A percentile compares a stretch with the other conserved stretches of the same genome.
Evolutionary conservation across 2,329 filamentous ascomycete species (phyloP).

Genomic region (Lithohypha guttulata): DNA sequence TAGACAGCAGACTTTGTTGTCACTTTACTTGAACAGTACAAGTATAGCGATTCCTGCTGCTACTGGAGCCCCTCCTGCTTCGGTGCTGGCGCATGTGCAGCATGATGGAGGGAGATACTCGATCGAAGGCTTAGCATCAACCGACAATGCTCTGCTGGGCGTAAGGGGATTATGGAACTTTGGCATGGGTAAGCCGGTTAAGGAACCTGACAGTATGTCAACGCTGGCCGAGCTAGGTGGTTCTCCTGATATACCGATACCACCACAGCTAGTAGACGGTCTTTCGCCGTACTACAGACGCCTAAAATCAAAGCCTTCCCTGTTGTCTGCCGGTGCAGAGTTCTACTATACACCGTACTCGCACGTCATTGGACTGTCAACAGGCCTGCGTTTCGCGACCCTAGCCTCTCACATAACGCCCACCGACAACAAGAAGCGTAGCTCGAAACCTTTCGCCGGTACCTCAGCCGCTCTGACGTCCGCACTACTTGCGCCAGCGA

Average conservation of each 20-base stretch:
- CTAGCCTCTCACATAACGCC: constrained; percentile 33
- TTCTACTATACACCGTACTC: constrained; percentile 93
- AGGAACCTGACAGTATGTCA: background rate
- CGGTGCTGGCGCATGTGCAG: constrained; percentile 35
- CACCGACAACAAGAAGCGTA: constrained; percentile 8
- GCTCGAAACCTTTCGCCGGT: constrained; percentile 18
- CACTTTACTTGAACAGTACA: constrained; percentile 49
- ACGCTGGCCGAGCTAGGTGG: constrained; percentile 15
- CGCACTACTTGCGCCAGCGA: constrained; percentile 20
- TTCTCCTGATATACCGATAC: constrained; percentile 15
- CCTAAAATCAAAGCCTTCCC: constrained; percentile 37
- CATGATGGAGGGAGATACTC: constrained; percentile 82
- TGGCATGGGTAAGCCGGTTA: constrained; percentile 49
- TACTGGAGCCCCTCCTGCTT: constrained; percentile 39
- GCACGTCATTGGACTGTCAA: constrained; percentile 82
- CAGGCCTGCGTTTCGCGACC: constrained; percentile 82
- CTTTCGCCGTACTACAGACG: constrained; percentile 12
- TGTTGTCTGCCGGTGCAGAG: constrained; percentile 84
- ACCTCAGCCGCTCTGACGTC: constrained; percentile 21
- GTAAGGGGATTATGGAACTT: constrained; percentile 91
- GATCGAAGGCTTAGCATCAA: constrained; percentile 81
- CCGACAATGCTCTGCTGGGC: constrained; percentile 81
- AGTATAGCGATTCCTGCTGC: constrained; percentile 29
- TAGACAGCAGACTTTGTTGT: constrained; percentile 65
- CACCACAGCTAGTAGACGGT: constrained; percentile 26